phyloP scores from a whole-genome alignment of 2,329 filamentous ascomycete genomes.

The Sarocladium brachiariae region DNA sequence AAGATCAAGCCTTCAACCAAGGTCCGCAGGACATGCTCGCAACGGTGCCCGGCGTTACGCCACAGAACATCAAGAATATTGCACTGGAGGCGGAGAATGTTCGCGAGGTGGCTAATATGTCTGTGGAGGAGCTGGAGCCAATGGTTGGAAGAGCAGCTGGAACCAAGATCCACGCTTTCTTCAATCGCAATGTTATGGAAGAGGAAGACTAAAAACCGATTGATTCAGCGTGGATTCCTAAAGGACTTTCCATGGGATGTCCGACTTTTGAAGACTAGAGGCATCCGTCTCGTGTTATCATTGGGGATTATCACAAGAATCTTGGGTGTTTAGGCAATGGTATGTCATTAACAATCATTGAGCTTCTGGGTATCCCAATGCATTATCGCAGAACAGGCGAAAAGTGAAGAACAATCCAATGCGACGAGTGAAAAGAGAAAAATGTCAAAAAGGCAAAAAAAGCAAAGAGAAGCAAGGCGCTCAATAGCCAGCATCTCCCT shows the following conservation, averaged over 20 bases:
- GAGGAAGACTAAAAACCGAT: constrained; percentile 36
- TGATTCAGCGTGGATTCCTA: too few relatives aligned
- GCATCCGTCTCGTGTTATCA: too few relatives aligned
- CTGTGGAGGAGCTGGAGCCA: constrained; percentile 61
- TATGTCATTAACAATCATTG: constrained; percentile 6
- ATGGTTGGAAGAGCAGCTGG: constrained; percentile 73
- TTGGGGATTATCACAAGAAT: background rate
- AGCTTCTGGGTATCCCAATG: constrained; percentile 21
- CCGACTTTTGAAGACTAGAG: too few relatives aligned
- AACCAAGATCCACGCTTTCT: constrained; percentile 73
- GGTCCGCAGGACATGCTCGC: constrained; percentile 87
- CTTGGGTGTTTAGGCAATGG: background rate
- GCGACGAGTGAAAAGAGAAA: too few relatives aligned
- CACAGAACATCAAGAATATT: constrained; percentile 67
- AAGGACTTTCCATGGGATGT: too few relatives aligned
- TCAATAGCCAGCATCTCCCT: background rate
- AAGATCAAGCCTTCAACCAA: constrained; percentile 70
- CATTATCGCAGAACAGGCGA: constrained; percentile 14
- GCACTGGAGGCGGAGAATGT: constrained; percentile 70
- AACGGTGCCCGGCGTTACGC: constrained; percentile 75
- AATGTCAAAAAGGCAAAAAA: background rate
- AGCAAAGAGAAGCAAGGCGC: background rate
- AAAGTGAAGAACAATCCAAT: constrained; percentile 12
- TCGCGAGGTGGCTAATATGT: constrained; percentile 78
- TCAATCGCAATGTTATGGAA: constrained; percentile 58